Conservation (phyloP, 169 alveolate species). For the Plasmodium billcollinsi region DNA sequence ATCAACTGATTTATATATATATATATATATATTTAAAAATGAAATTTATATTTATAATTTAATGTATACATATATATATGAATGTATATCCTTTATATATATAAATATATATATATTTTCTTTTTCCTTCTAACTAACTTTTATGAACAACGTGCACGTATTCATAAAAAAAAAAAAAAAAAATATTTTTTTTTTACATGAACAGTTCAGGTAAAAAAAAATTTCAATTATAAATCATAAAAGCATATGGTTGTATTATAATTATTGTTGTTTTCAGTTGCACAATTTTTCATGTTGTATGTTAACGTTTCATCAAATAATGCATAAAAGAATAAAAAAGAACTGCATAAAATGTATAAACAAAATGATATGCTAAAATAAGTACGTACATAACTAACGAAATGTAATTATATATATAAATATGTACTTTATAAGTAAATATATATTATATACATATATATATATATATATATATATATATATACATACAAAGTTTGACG, state of each 20-base stretch:
- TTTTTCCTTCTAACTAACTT: not conserved
- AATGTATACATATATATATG: no score
- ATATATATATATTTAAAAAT: no score
- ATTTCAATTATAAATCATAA: no score
- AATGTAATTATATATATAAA: conserved; percentile 1
- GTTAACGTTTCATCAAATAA: conserved; percentile 5
- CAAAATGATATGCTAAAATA: no score
- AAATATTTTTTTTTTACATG: no score
- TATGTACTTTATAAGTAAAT: not conserved
- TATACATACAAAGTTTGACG: not conserved
- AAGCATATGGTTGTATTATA: no score
- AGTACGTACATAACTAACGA: not conserved
- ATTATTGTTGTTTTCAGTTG: conserved; percentile 26
- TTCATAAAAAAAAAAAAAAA: conserved; percentile 8
- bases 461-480: not conserved
- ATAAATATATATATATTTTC: not conserved
- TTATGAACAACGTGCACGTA: conserved; percentile 45
- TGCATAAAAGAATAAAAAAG: not conserved
- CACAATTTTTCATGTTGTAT: conserved; percentile 31
- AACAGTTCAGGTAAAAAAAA: no score
- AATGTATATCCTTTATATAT: not conserved
- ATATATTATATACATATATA: conserved; percentile 8
- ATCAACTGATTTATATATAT: no score
- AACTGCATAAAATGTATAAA: no score
- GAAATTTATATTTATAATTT: no score